Evolutionary conservation across 805 yeast genomes (phyloP), one percentile per base, ranked within the genome.

Genomic region (Saccharomycopsis sp.): DNA sequence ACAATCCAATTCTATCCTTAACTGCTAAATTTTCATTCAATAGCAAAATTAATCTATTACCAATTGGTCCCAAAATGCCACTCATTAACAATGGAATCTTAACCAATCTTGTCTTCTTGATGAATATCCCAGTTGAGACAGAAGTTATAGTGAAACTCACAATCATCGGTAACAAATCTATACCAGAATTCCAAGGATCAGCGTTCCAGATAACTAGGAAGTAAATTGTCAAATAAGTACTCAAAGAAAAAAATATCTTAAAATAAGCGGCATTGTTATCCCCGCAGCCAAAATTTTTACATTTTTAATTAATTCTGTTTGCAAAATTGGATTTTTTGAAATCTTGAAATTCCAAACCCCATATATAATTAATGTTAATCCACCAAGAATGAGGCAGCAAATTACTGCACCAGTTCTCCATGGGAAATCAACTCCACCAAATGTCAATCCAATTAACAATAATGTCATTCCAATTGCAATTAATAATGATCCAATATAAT

Each of bases 341-440:
- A 11, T 11, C n/a, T 27, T 27, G n/a, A 27, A 27, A n/a, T 27
- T 27, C 31, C 31, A 27, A n/a, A 27, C 31, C 11, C 31, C 31
- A 27, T 11, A 27, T n/a, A 11, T n/a, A 27, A 11, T 11, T 11
- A 27, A 11, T 11, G n/a, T 11, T 11, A 27, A n/a, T 11, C 11
- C n/a, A 11, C 31, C 31, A 27, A n/a, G n/a, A 11, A 27, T n/a
- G n/a, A 27, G 11, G 31, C 31, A 27, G 13, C 11, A 52, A 4
- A 79, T 70, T 2, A 75, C 74, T 3, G 74, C 68, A n/a, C 74
- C 73, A 0, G 80, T 71, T 2, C 60, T 55, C 85, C 85, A 80
- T 1, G 74, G 59, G 53, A 59, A 68, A 27, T 68, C 63, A 29
- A 61, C 58, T 2, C 79, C 79, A 17, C 83, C 84, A 52, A 77